phyloP scores from a whole-genome alignment of 1,284 basidiomycete species.

The Tilletia indica region DNA sequence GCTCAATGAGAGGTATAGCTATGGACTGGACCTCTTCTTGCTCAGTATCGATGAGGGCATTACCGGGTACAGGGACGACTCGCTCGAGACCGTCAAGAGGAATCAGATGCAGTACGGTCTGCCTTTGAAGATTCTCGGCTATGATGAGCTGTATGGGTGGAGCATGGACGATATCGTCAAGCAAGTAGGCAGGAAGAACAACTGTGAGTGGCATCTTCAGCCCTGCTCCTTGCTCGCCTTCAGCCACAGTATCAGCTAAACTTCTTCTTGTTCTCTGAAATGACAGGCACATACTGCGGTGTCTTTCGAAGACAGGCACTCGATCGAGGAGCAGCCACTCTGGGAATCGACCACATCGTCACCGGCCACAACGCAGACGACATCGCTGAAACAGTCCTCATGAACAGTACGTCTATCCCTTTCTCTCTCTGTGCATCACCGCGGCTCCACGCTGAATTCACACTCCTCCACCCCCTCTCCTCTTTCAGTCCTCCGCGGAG shows the following conservation, averaged over 20 bases:
- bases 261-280: neutral
- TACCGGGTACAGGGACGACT: slow-evolving; percentile 95
- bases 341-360: slow-evolving; percentile 94
- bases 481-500: slow-evolving; percentile 83
- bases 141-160: slow-evolving; percentile 97
- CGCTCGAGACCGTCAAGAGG: slow-evolving; percentile 95
- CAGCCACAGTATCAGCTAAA: neutral
- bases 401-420: slow-evolving; percentile 77
- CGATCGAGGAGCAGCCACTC: slow-evolving; percentile 83
- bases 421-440: neutral
- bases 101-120: slow-evolving; percentile 94
- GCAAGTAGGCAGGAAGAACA: slow-evolving; percentile 93
- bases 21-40: slow-evolving; percentile 85
- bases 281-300: slow-evolving; percentile 81
- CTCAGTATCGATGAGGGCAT: slow-evolving; percentile 99
- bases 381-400: slow-evolving; percentile 95
- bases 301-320: slow-evolving; percentile 94
- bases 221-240: no score
- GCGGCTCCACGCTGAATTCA: no score
- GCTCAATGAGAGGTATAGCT: slow-evolving; percentile 88
- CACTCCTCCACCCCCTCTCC: neutral
- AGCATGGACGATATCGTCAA: slow-evolving; percentile 97
- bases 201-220: slow-evolving; percentile 63
- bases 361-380: slow-evolving; percentile 99
- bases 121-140: slow-evolving; percentile 92